Percentiles rank a stretch among this genome's conserved stretches.
Evolutionary conservation across 179 eudicot genomes (phyloP).

Genomic region (Corrigiola litoralis): DNA sequence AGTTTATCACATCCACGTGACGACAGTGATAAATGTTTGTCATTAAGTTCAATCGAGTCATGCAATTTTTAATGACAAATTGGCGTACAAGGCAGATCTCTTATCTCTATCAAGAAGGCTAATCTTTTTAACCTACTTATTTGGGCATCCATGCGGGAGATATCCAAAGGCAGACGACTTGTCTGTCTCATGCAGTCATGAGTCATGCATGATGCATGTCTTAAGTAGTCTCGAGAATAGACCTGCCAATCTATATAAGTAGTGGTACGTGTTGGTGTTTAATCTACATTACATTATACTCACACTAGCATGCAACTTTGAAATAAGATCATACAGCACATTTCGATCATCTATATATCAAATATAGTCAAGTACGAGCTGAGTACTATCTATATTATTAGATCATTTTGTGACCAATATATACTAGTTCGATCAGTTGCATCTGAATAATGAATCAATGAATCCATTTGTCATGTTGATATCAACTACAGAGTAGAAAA

Average conservation of each 20-base stretch:
- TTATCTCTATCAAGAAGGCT: conserved; percentile 8
- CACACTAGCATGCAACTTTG: conserved; percentile 13
- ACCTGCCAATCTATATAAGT: not conserved
- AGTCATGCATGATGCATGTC: no score
- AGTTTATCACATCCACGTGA: conserved; percentile 19
- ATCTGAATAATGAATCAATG: no score
- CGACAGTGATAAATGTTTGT: conserved; percentile 16
- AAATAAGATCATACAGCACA: no score
- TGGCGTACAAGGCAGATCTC: no score
- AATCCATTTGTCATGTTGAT: no score
- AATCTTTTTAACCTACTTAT: not conserved
- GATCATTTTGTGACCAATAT: no score
- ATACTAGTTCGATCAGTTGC: no score
- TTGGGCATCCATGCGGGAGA: conserved; percentile 14
- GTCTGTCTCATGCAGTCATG: conserved; percentile 7
- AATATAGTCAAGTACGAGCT: no score
- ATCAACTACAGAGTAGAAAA: no score
- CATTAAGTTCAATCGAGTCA: not conserved
- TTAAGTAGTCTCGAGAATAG: no score
- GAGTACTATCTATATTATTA: no score
- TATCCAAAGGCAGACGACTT: not conserved
- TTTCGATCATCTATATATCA: no score
- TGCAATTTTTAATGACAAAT: not conserved
- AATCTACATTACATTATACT: not conserved
- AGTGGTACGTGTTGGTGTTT: not conserved